These are phyloP conservation scores for Apiospora sp. DNA, from an alignment of 2,329 filamentous ascomycete genomes.

Conservation along the genomic window DNA sequence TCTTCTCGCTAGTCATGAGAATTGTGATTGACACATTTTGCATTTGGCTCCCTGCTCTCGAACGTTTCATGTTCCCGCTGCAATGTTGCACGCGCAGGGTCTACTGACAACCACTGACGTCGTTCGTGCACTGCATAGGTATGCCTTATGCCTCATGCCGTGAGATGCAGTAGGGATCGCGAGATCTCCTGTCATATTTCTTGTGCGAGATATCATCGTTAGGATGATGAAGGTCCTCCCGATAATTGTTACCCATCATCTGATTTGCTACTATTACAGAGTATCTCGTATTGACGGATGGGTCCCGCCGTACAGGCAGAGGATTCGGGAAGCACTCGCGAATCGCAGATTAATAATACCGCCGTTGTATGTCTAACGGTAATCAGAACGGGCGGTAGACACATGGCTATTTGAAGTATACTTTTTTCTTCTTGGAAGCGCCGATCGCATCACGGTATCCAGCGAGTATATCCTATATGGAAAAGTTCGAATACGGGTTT, in stretches of 20 bases:
- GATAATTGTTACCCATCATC: background rate
- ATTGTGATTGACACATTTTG: conserved; percentile 18
- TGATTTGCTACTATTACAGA: background rate
- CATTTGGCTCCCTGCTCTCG: conserved; percentile 2
- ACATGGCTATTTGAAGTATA: no score
- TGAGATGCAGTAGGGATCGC: background rate
- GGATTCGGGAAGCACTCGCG: background rate
- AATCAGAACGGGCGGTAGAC: background rate
- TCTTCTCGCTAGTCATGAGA: background rate
- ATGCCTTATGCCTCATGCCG: background rate
- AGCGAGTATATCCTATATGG: background rate
- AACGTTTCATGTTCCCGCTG: conserved; percentile 15
- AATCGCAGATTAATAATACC: background rate
- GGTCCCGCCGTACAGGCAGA: background rate
- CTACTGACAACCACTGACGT: conserved; percentile 12
- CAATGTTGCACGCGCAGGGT: conserved; percentile 11
- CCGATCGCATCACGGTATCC: background rate
- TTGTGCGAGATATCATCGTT: background rate
- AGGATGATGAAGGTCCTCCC: background rate
- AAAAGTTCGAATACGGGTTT: conserved; percentile 11
- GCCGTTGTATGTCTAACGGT: background rate
- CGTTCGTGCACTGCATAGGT: background rate
- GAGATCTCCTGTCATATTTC: background rate
- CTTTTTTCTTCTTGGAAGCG: no score
- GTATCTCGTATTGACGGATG: background rate